These are phyloP conservation scores for Hortaea sp. DNA, from an alignment of 2,329 filamentous ascomycete species.

Conservation along the genomic window DNA sequence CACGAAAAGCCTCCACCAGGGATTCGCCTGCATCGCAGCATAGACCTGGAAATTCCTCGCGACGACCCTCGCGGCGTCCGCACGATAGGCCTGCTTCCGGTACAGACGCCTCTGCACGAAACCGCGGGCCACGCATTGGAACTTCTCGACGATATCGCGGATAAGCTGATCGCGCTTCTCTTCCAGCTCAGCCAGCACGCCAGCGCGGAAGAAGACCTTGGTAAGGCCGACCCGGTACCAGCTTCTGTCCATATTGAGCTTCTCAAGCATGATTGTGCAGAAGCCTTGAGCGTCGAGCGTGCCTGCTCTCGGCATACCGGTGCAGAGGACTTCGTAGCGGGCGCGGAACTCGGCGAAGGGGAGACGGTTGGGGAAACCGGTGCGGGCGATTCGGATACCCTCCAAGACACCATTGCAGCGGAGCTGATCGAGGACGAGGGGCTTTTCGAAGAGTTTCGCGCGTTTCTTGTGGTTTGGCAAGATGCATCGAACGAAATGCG, in stretches of 20 bases:
- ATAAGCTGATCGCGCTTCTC: slow-evolving; percentile 90
- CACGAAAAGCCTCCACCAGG: slow-evolving; percentile 94
- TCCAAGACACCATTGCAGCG: slow-evolving; percentile 98
- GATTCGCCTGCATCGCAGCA: slow-evolving; percentile 76
- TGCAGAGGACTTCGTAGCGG: slow-evolving; percentile 89
- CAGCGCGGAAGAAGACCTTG: slow-evolving; percentile 96
- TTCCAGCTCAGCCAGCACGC: slow-evolving; percentile 91
- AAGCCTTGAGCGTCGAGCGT: slow-evolving; percentile 85
- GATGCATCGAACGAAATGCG: slow-evolving; percentile 96
- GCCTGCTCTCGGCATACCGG: slow-evolving; percentile 67
- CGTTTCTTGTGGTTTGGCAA: slow-evolving; percentile 96
- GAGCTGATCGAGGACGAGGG: slow-evolving; percentile 93
- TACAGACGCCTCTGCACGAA: slow-evolving; percentile 81
- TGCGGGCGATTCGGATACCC: slow-evolving; percentile 91
- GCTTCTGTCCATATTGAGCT: slow-evolving; percentile 71
- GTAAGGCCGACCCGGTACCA: slow-evolving; percentile 90
- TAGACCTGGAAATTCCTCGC: slow-evolving; percentile 92
- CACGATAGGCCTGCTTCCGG: slow-evolving; percentile 86
- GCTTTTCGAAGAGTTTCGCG: slow-evolving; percentile 82
- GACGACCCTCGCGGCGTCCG: slow-evolving; percentile 89
- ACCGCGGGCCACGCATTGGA: slow-evolving; percentile 85
- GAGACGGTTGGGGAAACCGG: slow-evolving; percentile 89
- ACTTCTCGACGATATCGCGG: slow-evolving; percentile 82
- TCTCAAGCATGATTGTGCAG: slow-evolving; percentile 78
- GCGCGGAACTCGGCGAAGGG: slow-evolving; percentile 90